Evolutionary conservation across 2,329 filamentous ascomycete species (phyloP).

Genomic region (Sodiomyces alkalinus): DNA sequence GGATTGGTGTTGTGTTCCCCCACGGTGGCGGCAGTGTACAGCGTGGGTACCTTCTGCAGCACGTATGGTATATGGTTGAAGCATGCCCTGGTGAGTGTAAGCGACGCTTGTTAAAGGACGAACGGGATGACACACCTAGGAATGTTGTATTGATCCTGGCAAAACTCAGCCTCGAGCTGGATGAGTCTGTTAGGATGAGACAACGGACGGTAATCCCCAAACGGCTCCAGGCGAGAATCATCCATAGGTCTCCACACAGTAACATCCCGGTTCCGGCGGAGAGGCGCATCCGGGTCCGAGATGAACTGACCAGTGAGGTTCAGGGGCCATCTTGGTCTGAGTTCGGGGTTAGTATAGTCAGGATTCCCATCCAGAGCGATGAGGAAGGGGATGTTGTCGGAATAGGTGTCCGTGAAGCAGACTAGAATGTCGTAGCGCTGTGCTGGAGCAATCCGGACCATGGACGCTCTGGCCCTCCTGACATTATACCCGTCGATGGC

Average conservation of each 20-base stretch:
- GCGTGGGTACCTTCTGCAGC: conserved; percentile 50
- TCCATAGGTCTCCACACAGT: conserved; percentile 37
- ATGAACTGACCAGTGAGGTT: conserved; percentile 30
- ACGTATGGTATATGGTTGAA: conserved; percentile 55
- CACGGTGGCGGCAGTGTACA: conserved; percentile 54
- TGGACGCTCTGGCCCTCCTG: conserved; percentile 17
- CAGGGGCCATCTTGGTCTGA: conserved; percentile 14
- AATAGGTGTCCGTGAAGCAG: conserved; percentile 20
- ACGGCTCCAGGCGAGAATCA: conserved; percentile 42
- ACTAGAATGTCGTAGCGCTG: conserved; percentile 33
- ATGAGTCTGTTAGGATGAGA: conserved; percentile 39
- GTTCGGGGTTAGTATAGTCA: conserved; percentile 18
- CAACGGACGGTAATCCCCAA: too few species aligned
- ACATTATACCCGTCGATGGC: conserved; percentile 27
- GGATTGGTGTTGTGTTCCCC: conserved; percentile 27
- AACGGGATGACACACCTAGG: not conserved
- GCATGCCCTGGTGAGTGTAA: conserved; percentile 29
- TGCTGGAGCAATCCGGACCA: conserved; percentile 24
- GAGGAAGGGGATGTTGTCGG: conserved; percentile 26
- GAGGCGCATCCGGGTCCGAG: conserved; percentile 14
- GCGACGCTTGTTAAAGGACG: too few species aligned
- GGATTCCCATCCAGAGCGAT: conserved; percentile 27
- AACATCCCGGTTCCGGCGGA: not conserved
- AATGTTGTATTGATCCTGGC: not conserved
- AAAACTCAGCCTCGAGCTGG: too few species aligned